Base-by-base conservation (phyloP, 2,329 filamentous ascomycete species). In the Geoglossum cookeanum region DNA sequence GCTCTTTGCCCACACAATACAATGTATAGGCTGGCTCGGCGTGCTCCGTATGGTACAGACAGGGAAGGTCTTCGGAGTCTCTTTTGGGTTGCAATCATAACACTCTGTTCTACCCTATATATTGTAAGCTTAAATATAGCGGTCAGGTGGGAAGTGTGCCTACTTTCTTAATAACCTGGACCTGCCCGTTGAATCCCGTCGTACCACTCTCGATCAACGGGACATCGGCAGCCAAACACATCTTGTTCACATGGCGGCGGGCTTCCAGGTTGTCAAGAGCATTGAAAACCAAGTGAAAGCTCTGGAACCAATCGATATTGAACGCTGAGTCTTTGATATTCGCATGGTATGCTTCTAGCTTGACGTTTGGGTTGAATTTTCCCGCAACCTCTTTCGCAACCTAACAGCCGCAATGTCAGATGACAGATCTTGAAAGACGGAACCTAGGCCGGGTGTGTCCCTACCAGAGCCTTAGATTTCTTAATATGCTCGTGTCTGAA, bases 401-500 rank as follows among this genome's bases (percentile, higher is more conserved):
- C 86, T 91, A 67, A 48, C 39, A 37, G 55, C n/a, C 29, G 7
- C 15, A 15, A 55, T 48, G 35, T 62, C 53, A 61, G 59, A 30
- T n/a, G 7, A 57, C 27, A 47, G 2, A 22, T n/a, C 29, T 15
- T 1, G n/a, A 13, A 35, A 9, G 32, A 3, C 15, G 35, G 30
- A 35, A 22, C 17, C 15, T 58, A 49, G 27, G 3, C 5, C 22
- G 4, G 39, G 39, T 49, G 44, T 59, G 71, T 29, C 17, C 80
- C 61, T 75, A 92, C 90, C 71, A 94, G 72, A 55, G 92, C 90
- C 68, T 98, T 98, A 1, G 91, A 81, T 69, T 95, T 95, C 71
- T 96, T 97, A 71, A 98, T 97, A 67, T 98, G 92, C 68, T 97
- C 90, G 65, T 91, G 85, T 60, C 90, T 81, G 70, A 98, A 98